Conservation (phyloP, 225 moss, liverwort and hornwort species). For the Sphagnum tenellum region DNA sequence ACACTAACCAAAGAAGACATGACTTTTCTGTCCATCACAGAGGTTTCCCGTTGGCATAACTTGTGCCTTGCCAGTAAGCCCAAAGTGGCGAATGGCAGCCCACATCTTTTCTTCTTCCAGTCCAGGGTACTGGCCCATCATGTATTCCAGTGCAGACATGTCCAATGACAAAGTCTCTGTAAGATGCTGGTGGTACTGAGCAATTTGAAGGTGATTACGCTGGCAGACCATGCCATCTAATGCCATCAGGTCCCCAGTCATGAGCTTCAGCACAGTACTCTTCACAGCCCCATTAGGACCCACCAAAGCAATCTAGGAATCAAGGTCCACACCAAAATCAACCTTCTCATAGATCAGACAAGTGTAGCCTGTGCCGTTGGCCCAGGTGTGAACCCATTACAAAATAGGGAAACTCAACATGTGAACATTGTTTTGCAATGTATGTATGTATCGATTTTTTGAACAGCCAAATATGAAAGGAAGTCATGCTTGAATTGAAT, state of each 20-base stretch:
- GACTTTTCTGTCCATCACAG: slow-evolving; percentile 78
- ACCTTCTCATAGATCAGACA: slow-evolving; percentile 62
- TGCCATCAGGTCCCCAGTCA: slow-evolving; percentile 78
- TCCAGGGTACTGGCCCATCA: slow-evolving; percentile 81
- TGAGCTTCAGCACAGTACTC: slow-evolving; percentile 74
- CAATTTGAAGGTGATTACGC: slow-evolving; percentile 81
- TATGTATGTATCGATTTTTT: no score
- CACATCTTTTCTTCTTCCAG: slow-evolving; percentile 91
- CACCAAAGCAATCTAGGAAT: slow-evolving; percentile 75
- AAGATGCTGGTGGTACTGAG: slow-evolving; percentile 85
- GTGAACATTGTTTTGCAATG: no score
- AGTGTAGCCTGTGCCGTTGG: no score
- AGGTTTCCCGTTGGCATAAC: slow-evolving; percentile 89
- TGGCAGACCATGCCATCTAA: slow-evolving; percentile 81
- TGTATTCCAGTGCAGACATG: slow-evolving; percentile 65
- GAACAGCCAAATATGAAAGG: no score
- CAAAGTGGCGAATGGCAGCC: slow-evolving; percentile 76
- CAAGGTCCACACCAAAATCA: slow-evolving; percentile 82
- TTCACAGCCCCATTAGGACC: slow-evolving; percentile 87
- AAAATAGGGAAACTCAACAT: no score
- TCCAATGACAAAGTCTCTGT: slow-evolving; percentile 59
- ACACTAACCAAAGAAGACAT: slow-evolving; percentile 72
- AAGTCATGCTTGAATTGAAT: no score
- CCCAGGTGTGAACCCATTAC: no score
- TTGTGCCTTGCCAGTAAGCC: slow-evolving; percentile 79